Evolutionary conservation across 371 early-diverging fungal genomes (phyloP), one percentile per base, ranked within the genome.

Genomic region (Apophysomyces ossiformis): DNA sequence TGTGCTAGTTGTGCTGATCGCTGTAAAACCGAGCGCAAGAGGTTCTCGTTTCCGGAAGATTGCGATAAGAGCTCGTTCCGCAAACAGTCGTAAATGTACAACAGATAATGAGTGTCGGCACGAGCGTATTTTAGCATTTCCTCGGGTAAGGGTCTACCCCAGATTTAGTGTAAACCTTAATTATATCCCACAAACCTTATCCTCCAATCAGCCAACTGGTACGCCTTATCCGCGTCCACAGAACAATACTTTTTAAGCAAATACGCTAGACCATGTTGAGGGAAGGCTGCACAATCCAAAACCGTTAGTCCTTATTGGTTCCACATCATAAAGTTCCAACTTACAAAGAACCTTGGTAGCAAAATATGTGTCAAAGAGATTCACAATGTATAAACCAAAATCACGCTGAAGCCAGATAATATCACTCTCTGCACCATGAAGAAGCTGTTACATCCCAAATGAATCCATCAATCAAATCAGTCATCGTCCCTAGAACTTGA

Each of bases 181-280:
- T 5, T 21, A 21, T 50, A 47, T n/a, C 47, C 9, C 54, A 15
- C 56, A 59, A 76, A 90, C 90, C 93, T 74, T 54, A 97, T 91
- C 65, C 99, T 84, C 99, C 99, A 99, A 77, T 99, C 99, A 8
- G 98, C 98, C 69, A 94, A 74, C 81, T 99, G 99, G 72, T 92
- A 97, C 70, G 86, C 83, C 69, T 99, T 99, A 76, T 99, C 95
- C 0, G 96, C 89, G 46, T 88, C 86, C n/a, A 91, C 88, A 38
- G 83, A 73, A 69, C 93, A 92, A 72, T 93, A 96, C 21, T 75
- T 73, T 63, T 91, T 83, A 57, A 99, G 76, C 39, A 99, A 74
- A 70, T 87, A 93, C 0, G 95, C 95, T 37, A 96, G 84, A 46
- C 95, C 88, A 65, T 96, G 93, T 46, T 83, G 76, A 61, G 82